These are phyloP conservation scores for Cyberlindnera mycetangii DNA, from an alignment of 805 yeast species.

Conservation along the genomic window DNA sequence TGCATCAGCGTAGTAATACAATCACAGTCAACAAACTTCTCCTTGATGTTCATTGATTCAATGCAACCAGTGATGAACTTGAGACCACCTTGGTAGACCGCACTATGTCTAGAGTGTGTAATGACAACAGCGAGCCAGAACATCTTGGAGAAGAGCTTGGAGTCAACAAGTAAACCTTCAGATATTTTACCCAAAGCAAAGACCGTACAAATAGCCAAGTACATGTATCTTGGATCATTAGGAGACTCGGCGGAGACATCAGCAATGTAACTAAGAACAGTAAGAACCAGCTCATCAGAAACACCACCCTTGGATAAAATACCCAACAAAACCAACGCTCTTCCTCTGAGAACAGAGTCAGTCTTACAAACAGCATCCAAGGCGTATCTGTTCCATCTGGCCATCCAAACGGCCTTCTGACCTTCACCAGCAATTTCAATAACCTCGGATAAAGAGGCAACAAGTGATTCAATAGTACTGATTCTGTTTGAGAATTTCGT, in stretches of 20 bases:
- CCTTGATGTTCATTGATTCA: conserved; percentile 31
- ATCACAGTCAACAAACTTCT: conserved; percentile 26
- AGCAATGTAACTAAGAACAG: conserved; percentile 32
- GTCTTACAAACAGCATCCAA: conserved; percentile 57
- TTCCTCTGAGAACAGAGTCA: conserved; percentile 57
- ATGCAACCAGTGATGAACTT: conserved; percentile 37
- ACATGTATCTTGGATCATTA: conserved; percentile 24
- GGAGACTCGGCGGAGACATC: conserved; percentile 31
- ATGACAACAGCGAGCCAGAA: conserved; percentile 38
- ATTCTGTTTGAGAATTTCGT: conserved; percentile 38
- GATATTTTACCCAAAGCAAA: conserved; percentile 39
- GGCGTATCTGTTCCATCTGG: conserved; percentile 63
- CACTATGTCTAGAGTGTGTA: conserved; percentile 32
- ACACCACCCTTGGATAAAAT: conserved; percentile 62
- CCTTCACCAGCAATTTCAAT: conserved; percentile 48
- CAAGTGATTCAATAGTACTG: conserved; percentile 52
- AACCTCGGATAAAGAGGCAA: conserved; percentile 51
- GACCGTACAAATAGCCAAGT: conserved; percentile 33
- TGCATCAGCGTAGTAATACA: conserved; percentile 30
- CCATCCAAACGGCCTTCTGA: conserved; percentile 53
- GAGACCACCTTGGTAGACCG: conserved; percentile 39
- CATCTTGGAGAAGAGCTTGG: conserved; percentile 29
- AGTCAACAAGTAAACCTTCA: conserved; percentile 35
- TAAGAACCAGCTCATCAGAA: conserved; percentile 48
- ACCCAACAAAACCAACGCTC: conserved; percentile 70